phyloP scores from a whole-genome alignment of 352 stramenopile species.

The Albugo laibachii region DNA sequence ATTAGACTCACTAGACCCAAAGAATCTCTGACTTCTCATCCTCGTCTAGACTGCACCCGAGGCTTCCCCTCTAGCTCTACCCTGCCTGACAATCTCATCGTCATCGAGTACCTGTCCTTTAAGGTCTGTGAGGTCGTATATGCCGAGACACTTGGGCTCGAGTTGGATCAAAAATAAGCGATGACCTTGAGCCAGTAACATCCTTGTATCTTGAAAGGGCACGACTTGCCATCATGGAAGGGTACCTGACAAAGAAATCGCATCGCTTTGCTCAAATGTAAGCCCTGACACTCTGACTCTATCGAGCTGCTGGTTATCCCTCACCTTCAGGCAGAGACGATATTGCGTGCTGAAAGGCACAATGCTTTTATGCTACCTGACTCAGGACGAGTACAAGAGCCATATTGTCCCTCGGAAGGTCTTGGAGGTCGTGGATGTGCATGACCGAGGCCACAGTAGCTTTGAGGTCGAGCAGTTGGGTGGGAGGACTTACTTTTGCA shows the following conservation, averaged over 20 bases:
- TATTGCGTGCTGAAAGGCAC: constrained; percentile 62
- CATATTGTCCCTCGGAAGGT: constrained; percentile 27
- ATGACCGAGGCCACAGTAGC: constrained; percentile 10
- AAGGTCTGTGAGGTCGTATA: too few species aligned
- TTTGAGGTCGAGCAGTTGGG: constrained; percentile 20
- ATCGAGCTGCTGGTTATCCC: not conserved
- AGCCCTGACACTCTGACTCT: constrained; percentile 3
- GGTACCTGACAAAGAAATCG: constrained; percentile 25
- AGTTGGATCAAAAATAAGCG: too few species aligned
- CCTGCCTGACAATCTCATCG: too few species aligned
- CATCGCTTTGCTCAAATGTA: constrained; percentile 27
- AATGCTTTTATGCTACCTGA: constrained; percentile 45
- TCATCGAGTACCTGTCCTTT: too few species aligned
- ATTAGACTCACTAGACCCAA: too few species aligned
- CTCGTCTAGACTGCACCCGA: too few species aligned
- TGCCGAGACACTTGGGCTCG: too few species aligned
- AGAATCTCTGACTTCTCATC: too few species aligned
- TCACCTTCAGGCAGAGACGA: constrained; percentile 24
- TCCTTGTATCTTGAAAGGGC: not conserved
- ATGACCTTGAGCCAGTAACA: too few species aligned
- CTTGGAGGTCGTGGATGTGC: constrained; percentile 29
- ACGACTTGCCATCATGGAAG: constrained; percentile 13
- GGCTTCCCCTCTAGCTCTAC: too few species aligned
- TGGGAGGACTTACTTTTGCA: constrained; percentile 28
- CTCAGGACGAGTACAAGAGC: constrained; percentile 22